Evolutionary conservation across 805 yeast species (phyloP), one percentile per base, ranked within the genome.

Genomic region (Barnettozyma sucrosica): DNA sequence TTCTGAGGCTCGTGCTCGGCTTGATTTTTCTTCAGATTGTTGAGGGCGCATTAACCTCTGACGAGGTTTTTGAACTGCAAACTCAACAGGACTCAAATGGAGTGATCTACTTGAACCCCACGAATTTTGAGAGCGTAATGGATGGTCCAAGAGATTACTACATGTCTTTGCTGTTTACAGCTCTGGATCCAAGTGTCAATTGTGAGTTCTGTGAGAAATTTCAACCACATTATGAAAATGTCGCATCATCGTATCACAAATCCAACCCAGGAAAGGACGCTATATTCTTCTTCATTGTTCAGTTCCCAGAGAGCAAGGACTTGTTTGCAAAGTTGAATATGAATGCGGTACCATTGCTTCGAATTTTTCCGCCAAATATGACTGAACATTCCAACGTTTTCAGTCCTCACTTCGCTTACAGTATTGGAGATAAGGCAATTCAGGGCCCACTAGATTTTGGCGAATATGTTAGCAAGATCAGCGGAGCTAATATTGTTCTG

Each of bases 291-390:
- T 67, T 71, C 33, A 65, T 69, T 37, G 74, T 77, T 11, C 90
- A 84, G 50, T 73, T 79, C 44, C 53, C 58, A 3, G 59, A 66
- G 2, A 81, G 81, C 54, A 50, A 65, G 10, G 56, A 61, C 4
- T 56, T 75, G 21, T 75, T 77, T 50, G 59, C 65, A 23, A 62
- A 65, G 9, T 55, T 81, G 45, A 61, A 66, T 3, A 57, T 85
- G 47, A 64, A 64, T 3, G 66, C 77, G 2, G 78, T 83, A 3
- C 93, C 95, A 1, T 81, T 79, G 50, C 54, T 83, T n/a, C 79
- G 89, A 80, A 66, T 84, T 2, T 72, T 77, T 47, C 89, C 89
- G 4, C 84, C 80, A 4, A 57, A 64, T 24, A 43, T 59, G 6
- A 55, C 53, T 3, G 46, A 23, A 37, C 36, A 52, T 21, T 65